Evolutionary conservation across 306 rosid species (phyloP), one percentile per base, ranked within the genome.

Genomic region (Castanea mollissima): DNA sequence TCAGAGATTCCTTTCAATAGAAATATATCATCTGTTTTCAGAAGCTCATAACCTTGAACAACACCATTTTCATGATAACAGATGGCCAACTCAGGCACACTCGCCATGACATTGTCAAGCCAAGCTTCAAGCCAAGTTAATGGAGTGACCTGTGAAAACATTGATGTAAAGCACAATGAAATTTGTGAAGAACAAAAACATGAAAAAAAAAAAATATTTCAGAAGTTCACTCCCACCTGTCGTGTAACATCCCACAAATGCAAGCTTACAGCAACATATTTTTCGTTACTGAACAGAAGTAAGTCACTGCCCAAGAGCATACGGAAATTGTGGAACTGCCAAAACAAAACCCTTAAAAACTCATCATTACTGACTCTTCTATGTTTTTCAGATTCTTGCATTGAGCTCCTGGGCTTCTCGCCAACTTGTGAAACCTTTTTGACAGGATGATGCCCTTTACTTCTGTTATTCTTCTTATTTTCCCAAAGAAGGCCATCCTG

Each of bases 51-150:
- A 55, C 97, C 97, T 86, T 94, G 97, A 81, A 94, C 99, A 83
- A 94, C 97, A 79, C 99, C 99, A 74, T 94, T 88, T 82, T 74
- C 87, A 81, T 94, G 99, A 87, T 94, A 94, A 81, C 99, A 92
- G 68, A 94, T 94, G 70, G 99, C 99, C 86, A 94, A 87, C 86
- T 94, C 97, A 29, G 97, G 99, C 81, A 91, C 99, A 89, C 97
- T 94, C 25, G 97, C 97, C 99, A 94, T 94, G 87, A 94, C 90
- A 87, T 94, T 94, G 85, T 94, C 99, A 73, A 94, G 97, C 99
- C 99, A 94, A 75, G 99, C 99, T 82, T 94, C 99, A 85, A 94
- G 97, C 99, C 99, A 94, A 65, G 91, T 92, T 84, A 92, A 84
- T 69, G 99, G 93, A 32, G 97, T 91, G 81, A 94, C 96, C 99